Evolutionary conservation across 352 stramenopile species (phyloP), one percentile per base, ranked within the genome.

Genomic region (Thraustochytrium sp.): DNA sequence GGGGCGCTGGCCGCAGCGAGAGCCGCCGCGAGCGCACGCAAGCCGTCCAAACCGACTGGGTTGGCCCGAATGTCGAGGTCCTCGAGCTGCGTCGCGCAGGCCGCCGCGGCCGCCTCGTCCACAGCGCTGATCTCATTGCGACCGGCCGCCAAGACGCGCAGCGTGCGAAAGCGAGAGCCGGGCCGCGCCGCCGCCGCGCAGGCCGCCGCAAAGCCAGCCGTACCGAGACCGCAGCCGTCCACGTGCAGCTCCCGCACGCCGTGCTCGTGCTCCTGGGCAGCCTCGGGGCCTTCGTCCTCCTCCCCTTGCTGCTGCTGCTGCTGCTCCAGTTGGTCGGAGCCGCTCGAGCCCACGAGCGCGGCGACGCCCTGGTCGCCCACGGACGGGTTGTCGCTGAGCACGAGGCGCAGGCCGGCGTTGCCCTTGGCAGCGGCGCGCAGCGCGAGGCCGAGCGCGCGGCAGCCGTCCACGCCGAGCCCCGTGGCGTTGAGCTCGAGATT

Each of bases 401-500:
- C 49, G 1, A 80, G 31, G n/a, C 48, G 34, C 5, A 80, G 68
- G 13, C 23, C 34, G 11, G 36, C 68, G 21, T 44, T 11, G 13
- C 16, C 3, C 23, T 63, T 29, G 13, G 44, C 8, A 21, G 44
- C 63, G 44, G 1, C 31, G 8, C 40, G 34, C 26, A 80, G 68
- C 44, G 68, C 68, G 4, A 75, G 9, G 48, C 48, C 68, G 49
- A 80, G 68, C 23, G 46, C 46, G 16, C 37, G 21, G 29, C 31
- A 46, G 13, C 68, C 68, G 11, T 44, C 53, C 16, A 51, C 48
- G 51, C 68, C 68, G 51, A 80, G 23, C 21, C 68, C 68, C 11
- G 13, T 80, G 8, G 48, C 63, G 49, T 53, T 46, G 31, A 80
- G 68, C 31, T 80, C 68, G 23, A 80, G 68, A 29, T 72, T 72